Base-by-base conservation (phyloP, 176 grass and related monocot species). In the Typha latifolia region DNA sequence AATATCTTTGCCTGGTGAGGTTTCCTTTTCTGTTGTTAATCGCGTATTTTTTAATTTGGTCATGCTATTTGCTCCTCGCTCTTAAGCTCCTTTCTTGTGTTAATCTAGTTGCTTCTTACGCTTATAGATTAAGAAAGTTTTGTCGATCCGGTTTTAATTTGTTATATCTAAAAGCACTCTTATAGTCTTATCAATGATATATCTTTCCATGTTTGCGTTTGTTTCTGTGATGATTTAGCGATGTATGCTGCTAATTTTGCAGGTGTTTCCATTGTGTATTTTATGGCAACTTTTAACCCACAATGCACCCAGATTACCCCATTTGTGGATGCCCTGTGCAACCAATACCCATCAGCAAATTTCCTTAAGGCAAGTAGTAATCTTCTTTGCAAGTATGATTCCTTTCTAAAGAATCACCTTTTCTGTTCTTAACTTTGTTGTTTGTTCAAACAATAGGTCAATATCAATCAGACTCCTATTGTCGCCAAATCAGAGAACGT, bases 201-300 rank as follows among this genome's bases (percentile, higher is more conserved):
- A 43, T 43, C 37, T 43, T 43, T 43, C 53, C 53, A 2, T 10
- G n/a, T 59, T 22, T 9, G 11, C 2, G 16, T 59, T 19, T 19
- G 18, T 20, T 11, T 16, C 53, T 2, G 14, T 6, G 53, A 19
- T 21, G 20, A 19, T 21, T 59, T 9, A 59, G 21, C n/a, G 53
- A 6, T 16, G 9, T 8, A 22, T 19, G 8, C 53, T 2, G 16
- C 6, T 55, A n/a, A 66, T 63, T 76, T 48, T 79, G 57, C 78
- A 91, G 93, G 85, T 62, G 75, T 84, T 37, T 96, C 85, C 49
- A 78, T 96, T 50, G 85, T 96, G 31, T 96, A 81, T 77, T 96
- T 91, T 78, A 86, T 82, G 92, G 77, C 82, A 3, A n/a, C 32
- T 11, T 73, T 64, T 62, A 96, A 91, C 71, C 81, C 75, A 48